These are phyloP conservation scores for Hyphodiscus sp. DNA, from an alignment of 2,329 filamentous ascomycete genomes.

Conservation along the genomic window DNA sequence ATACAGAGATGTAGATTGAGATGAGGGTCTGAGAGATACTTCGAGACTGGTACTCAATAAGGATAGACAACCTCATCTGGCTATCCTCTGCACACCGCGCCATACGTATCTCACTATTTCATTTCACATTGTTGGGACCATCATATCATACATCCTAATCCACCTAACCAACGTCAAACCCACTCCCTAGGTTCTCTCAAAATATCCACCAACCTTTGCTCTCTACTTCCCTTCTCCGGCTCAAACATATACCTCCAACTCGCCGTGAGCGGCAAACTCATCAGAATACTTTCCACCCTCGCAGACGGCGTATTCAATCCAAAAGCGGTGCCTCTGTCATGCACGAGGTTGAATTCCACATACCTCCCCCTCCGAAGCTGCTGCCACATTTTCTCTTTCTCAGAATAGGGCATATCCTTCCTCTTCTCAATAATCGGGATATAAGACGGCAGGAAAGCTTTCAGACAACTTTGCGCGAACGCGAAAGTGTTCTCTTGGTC, in stretches of 20 bases:
- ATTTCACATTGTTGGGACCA: background rate
- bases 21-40: too few relatives aligned
- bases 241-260: slow-evolving; percentile 95
- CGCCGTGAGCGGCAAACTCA: slow-evolving; percentile 91
- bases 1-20: too few relatives aligned
- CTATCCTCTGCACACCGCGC: too few relatives aligned
- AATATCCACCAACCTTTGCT: slow-evolving; percentile 74
- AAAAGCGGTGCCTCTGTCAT: slow-evolving; percentile 92
- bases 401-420: slow-evolving; percentile 87
- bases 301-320: slow-evolving; percentile 88
- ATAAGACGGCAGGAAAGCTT: slow-evolving; percentile 85
- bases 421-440: slow-evolving; percentile 80
- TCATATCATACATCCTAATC: slow-evolving; percentile 5
- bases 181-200: slow-evolving; percentile 59
- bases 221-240: slow-evolving; percentile 65
- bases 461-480: slow-evolving; percentile 79
- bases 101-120: background rate
- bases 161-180: slow-evolving; percentile 40
- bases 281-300: slow-evolving; percentile 91
- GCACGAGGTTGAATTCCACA: slow-evolving; percentile 96
- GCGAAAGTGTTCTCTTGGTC: slow-evolving; percentile 86
- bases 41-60: too few relatives aligned
- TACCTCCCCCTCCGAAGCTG: slow-evolving; percentile 91
- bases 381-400: slow-evolving; percentile 91
- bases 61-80: too few relatives aligned